Evolutionary conservation across 331 rosid genomes (phyloP).

Genomic region (Pyracantha coccinea): DNA sequence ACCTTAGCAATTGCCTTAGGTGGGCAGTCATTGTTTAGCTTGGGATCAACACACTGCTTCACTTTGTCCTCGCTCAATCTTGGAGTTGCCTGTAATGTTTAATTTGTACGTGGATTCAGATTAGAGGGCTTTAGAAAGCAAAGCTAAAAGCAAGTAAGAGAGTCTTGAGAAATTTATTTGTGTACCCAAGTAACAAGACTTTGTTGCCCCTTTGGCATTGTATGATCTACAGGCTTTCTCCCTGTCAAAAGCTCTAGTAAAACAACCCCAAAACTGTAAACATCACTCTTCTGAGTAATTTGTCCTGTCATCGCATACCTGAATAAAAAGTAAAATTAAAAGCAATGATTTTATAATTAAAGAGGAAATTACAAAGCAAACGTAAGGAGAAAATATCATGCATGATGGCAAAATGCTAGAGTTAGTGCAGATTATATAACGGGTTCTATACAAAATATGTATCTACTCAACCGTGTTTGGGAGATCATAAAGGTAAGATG

Average conservation of each 20-base stretch:
- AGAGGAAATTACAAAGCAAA: not conserved
- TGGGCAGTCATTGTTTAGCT: constrained; percentile 82
- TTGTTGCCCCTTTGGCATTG: constrained; percentile 99
- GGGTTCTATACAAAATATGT: too few species aligned
- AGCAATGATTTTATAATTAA: not conserved
- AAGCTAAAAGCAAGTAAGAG: not conserved
- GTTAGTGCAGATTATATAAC: not conserved
- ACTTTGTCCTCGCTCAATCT: constrained; percentile 98
- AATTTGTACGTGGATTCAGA: not conserved
- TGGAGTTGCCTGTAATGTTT: constrained; percentile 75
- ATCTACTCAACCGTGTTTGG: too few species aligned
- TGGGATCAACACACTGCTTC: constrained; percentile 95
- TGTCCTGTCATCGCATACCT: constrained; percentile 99
- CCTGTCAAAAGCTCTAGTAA: constrained; percentile 90
- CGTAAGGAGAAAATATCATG: not conserved
- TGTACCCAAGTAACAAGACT: constrained; percentile 99
- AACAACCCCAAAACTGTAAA: constrained; percentile 94
- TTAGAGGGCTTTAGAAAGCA: not conserved
- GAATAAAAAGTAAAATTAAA: not conserved
- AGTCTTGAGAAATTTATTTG: not conserved
- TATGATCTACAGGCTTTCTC: constrained; percentile 95
- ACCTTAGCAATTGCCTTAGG: constrained; percentile 99
- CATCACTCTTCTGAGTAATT: constrained; percentile 93
- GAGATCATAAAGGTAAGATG: too few species aligned
- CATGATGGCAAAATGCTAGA: not conserved